These are phyloP conservation scores for Ophiostoma pallidulum DNA, from an alignment of 2,329 filamentous ascomycete genomes.

Conservation along the genomic window DNA sequence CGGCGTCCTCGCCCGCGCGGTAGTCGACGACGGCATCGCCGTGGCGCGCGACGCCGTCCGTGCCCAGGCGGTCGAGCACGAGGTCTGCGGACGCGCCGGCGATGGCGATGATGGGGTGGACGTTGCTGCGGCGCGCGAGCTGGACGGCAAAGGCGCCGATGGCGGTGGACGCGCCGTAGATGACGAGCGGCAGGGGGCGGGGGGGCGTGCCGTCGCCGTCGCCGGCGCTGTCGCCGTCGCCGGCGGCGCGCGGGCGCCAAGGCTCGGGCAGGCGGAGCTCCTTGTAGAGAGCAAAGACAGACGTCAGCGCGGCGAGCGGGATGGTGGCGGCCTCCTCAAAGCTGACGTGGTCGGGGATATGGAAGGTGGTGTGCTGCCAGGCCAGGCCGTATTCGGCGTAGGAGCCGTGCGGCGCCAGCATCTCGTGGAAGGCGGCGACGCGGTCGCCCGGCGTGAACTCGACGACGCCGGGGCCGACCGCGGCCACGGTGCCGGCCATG, in stretches of 20 bases:
- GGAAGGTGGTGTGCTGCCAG: slow-evolving; percentile 32
- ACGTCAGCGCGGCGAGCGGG: slow-evolving; percentile 35
- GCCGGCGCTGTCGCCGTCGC: too few species aligned
- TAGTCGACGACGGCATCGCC: slow-evolving; percentile 47
- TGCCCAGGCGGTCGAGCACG: slow-evolving; percentile 37
- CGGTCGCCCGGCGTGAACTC: slow-evolving; percentile 50
- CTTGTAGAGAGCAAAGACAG: slow-evolving; percentile 30
- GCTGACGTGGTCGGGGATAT: slow-evolving; percentile 26
- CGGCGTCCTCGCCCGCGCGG: slow-evolving; percentile 36
- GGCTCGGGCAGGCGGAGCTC: slow-evolving; percentile 31
- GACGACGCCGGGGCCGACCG: slow-evolving; percentile 43
- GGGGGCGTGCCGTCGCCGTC: too few species aligned
- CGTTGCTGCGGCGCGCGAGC: slow-evolving; percentile 36
- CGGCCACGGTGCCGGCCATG: slow-evolving; percentile 44
- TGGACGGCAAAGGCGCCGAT: slow-evolving; percentile 46
- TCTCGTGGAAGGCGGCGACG: slow-evolving; percentile 43
- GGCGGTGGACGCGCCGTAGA: slow-evolving; percentile 38
- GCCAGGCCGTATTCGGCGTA: slow-evolving; percentile 35
- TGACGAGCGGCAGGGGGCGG: slow-evolving; percentile 21
- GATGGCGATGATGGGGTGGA: slow-evolving; percentile 47
- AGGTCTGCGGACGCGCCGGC: slow-evolving; percentile 37
- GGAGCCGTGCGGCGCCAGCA: slow-evolving; percentile 26
- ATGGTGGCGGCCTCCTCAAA: slow-evolving; percentile 35
- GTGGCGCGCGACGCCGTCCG: slow-evolving; percentile 25
- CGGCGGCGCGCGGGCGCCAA: slow-evolving; percentile 27